These are phyloP conservation scores for Poa annua DNA, from an alignment of 176 grass and related monocot species.

Conservation along the genomic window DNA sequence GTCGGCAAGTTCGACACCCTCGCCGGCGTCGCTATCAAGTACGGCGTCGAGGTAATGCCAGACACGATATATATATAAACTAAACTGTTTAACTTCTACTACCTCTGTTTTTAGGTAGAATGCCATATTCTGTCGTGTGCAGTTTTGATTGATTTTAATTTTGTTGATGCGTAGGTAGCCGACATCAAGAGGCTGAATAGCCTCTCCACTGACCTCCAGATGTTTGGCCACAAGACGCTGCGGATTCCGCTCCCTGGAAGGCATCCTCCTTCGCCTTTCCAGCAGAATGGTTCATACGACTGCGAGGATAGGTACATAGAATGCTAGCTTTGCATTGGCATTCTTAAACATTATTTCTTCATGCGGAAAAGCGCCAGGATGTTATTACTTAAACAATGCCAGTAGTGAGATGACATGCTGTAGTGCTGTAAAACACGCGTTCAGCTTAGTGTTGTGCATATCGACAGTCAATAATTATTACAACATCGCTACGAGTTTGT, in stretches of 20 bases:
- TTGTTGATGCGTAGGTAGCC: slow-evolving; percentile 63
- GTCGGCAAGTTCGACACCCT: slow-evolving; percentile 94
- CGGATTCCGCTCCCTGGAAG: slow-evolving; percentile 83
- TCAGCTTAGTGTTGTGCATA: not conserved
- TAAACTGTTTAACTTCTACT: no score
- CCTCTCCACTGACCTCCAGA: slow-evolving; percentile 88
- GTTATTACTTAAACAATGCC: not conserved
- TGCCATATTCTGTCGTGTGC: not conserved
- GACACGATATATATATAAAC: no score
- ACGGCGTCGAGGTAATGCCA: slow-evolving; percentile 87
- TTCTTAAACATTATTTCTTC: not conserved
- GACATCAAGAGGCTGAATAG: slow-evolving; percentile 92
- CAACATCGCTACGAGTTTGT: not conserved
- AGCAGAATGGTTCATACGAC: slow-evolving; percentile 57
- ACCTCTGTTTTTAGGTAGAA: not conserved
- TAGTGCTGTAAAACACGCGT: not conserved
- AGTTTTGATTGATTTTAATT: slow-evolving; percentile 21
- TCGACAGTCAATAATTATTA: not conserved
- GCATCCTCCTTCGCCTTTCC: slow-evolving; percentile 65
- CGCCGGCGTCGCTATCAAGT: slow-evolving; percentile 94
- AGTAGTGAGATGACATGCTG: not conserved
- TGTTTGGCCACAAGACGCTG: slow-evolving; percentile 89
- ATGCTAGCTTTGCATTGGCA: not conserved
- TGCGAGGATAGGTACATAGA: slow-evolving; percentile 39
- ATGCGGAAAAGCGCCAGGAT: not conserved